phyloP scores from a whole-genome alignment of 2,329 filamentous ascomycete species.

The Metarhizium album region DNA sequence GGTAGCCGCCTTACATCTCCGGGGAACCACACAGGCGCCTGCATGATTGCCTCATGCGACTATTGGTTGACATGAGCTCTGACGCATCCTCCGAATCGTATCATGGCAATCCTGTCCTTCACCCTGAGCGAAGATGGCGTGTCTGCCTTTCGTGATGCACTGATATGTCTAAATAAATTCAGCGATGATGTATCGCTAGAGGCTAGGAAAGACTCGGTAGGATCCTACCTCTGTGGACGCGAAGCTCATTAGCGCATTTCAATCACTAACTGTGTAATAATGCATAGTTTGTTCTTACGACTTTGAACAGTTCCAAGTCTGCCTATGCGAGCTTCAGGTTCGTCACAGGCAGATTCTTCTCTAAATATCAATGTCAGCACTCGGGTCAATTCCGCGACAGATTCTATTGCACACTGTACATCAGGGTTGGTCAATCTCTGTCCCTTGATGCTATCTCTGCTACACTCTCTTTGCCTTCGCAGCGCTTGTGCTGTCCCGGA shows the following conservation, averaged over 20 bases:
- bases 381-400: constrained; percentile 38
- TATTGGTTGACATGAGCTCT: not conserved
- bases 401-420: constrained; percentile 68
- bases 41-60: not conserved
- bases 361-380: constrained; percentile 56
- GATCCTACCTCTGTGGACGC: constrained; percentile 2
- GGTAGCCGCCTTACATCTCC: not conserved
- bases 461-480: not conserved
- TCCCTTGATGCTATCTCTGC: not conserved
- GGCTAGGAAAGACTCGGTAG: constrained; percentile 55
- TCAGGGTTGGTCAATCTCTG: constrained; percentile 38
- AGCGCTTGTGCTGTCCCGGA: not conserved
- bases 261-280: not conserved
- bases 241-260: not conserved
- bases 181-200: constrained; percentile 70
- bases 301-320: constrained; percentile 70
- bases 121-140: constrained; percentile 65
- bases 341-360: constrained; percentile 58
- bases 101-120: constrained; percentile 58
- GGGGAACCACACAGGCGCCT: not conserved
- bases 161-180: constrained; percentile 68
- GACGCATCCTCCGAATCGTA: not conserved
- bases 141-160: constrained; percentile 57
- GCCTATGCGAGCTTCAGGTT: constrained; percentile 67
- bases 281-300: constrained; percentile 56